Evolutionary conservation across 2,329 filamentous ascomycete species (phyloP).

Genomic region (Aspergillus sp.): DNA sequence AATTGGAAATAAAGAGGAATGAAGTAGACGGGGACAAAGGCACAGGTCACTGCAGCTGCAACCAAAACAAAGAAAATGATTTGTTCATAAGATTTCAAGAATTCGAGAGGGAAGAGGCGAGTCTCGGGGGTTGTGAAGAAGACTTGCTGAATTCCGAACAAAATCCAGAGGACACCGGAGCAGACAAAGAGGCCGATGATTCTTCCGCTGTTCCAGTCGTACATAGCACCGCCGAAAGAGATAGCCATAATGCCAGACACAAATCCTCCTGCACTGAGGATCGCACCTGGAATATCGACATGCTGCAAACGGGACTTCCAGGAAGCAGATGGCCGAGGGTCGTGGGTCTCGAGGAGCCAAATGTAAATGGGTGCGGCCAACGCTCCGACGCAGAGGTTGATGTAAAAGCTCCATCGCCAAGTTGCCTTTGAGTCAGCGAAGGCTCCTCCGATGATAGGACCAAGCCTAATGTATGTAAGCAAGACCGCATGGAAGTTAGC

Average conservation of each 20-base stretch:
- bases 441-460: conserved; percentile 24
- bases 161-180: conserved; percentile 44
- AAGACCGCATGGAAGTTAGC: conserved; percentile 25
- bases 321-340: background rate
- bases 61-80: conserved; percentile 46
- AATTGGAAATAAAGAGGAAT: conserved; percentile 58
- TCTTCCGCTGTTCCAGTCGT: conserved; percentile 45
- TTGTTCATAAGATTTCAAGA: conserved; percentile 40
- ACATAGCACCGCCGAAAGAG: conserved; percentile 52
- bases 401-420: conserved; percentile 50
- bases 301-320: background rate
- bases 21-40: conserved; percentile 49
- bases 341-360: conserved; percentile 24
- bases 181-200: conserved; percentile 39
- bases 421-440: conserved; percentile 10
- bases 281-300: conserved; percentile 25
- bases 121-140: conserved; percentile 45
- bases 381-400: conserved; percentile 44
- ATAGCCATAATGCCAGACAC: conserved; percentile 52
- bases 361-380: conserved; percentile 29
- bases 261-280: conserved; percentile 45
- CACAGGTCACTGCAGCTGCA: conserved; percentile 33
- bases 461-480: conserved; percentile 22
- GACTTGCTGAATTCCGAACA: conserved; percentile 44
- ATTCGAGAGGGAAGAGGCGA: conserved; percentile 51